A percentile compares a stretch with the other conserved stretches of the same genome.
These are phyloP conservation scores for Gentiana straminea DNA, from an alignment of 257 asterid genomes.

Conservation along the genomic window DNA sequence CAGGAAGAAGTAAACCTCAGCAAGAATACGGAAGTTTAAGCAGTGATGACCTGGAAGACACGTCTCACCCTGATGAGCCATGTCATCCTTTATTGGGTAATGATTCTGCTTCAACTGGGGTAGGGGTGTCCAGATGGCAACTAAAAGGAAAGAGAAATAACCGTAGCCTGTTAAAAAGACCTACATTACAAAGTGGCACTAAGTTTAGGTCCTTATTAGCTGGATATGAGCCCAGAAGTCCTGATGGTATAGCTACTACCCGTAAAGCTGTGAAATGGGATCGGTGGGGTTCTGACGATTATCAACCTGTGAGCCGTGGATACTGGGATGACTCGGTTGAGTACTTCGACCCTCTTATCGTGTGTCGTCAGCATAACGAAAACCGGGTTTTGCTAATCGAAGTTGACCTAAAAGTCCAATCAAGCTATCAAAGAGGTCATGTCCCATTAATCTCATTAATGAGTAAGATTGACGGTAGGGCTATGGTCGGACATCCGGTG, in stretches of 20 bases:
- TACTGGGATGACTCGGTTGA: conserved; percentile 54
- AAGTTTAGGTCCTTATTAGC: conserved; percentile 25
- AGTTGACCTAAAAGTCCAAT: conserved; percentile 73
- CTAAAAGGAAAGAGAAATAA: conserved; percentile 73
- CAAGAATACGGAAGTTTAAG: conserved; percentile 69
- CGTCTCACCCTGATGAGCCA: conserved; percentile 35
- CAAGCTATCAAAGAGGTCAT: conserved; percentile 56
- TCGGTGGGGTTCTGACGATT: conserved; percentile 33
- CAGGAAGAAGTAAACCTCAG: conserved; percentile 40
- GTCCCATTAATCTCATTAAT: conserved; percentile 78
- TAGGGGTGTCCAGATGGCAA: conserved; percentile 68
- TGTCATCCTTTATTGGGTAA: conserved; percentile 31
- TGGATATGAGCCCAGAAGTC: conserved; percentile 35
- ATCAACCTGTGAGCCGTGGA: conserved; percentile 31
- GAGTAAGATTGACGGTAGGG: conserved; percentile 82
- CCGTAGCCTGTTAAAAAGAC: conserved; percentile 48
- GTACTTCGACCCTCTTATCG: conserved; percentile 28
- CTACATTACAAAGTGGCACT: conserved; percentile 24
- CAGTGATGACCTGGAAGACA: conserved; percentile 69
- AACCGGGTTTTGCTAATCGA: conserved; percentile 55
- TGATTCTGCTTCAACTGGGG: conserved; percentile 25
- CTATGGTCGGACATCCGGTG: conserved; percentile 84
- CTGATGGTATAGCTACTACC: conserved; percentile 15
- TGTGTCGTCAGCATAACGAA: conserved; percentile 30
- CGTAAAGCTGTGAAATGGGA: conserved; percentile 27